phyloP scores from a whole-genome alignment of 139 green algal genomes.

The Coelastrella sp. region DNA sequence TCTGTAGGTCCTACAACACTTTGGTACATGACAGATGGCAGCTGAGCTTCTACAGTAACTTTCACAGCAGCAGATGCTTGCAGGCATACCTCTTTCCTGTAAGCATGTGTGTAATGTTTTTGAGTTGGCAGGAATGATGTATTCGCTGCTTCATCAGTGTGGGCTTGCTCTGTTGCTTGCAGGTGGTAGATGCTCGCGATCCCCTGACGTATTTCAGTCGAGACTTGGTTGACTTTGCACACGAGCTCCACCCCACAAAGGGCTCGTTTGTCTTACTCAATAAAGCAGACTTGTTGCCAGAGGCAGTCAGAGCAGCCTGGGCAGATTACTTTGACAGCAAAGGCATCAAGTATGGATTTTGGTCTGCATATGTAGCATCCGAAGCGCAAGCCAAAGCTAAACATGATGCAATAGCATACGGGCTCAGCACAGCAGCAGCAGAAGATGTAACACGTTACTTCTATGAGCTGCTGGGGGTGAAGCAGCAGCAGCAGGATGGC shows the following conservation, averaged over 20 bases:
- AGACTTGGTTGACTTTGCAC: slow-evolving; percentile 87
- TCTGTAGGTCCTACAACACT: too few species aligned
- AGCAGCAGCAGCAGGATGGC: slow-evolving; percentile 20
- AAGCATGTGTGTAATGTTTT: background rate
- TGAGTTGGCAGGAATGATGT: background rate
- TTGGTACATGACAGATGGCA: too few species aligned
- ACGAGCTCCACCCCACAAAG: slow-evolving; percentile 80
- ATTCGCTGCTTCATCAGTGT: background rate
- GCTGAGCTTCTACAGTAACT: too few species aligned
- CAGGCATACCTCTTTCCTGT: too few species aligned
- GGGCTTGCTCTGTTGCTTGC: background rate
- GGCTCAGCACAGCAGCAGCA: slow-evolving; percentile 49
- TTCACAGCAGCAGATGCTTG: too few species aligned
- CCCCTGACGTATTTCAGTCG: slow-evolving; percentile 92
- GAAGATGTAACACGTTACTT: background rate
- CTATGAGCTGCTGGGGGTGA: slow-evolving; percentile 54
- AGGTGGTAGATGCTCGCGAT: slow-evolving; percentile 96
- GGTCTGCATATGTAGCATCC: slow-evolving; percentile 78
- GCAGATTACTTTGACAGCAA: slow-evolving; percentile 88
- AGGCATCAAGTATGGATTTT: slow-evolving; percentile 85
- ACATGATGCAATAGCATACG: slow-evolving; percentile 61
- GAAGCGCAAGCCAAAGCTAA: slow-evolving; percentile 60
- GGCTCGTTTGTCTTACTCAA: slow-evolving; percentile 94
- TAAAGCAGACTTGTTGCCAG: slow-evolving; percentile 96
- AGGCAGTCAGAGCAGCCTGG: slow-evolving; percentile 78